Evolutionary conservation across 176 grass and related monocot species (phyloP).

Genomic region (Triticum turgidum): DNA sequence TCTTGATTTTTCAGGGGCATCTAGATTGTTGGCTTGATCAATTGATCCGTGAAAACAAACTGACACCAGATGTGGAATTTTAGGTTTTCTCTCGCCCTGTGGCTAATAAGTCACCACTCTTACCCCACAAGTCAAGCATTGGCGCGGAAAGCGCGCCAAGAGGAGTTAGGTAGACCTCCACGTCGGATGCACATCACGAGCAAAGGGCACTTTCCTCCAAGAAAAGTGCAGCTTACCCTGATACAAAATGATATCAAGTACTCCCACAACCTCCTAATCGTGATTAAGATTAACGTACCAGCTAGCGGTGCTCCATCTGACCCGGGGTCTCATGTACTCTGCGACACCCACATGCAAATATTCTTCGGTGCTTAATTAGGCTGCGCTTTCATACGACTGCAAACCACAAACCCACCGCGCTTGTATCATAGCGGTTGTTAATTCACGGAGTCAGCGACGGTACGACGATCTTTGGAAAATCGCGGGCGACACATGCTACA

Average conservation of each 20-base stretch:
- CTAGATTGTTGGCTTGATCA: too few species aligned
- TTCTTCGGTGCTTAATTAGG: slow-evolving; percentile 27
- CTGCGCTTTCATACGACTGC: too few species aligned
- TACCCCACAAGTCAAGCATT: neutral
- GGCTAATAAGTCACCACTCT: too few species aligned
- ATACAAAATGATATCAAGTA: neutral
- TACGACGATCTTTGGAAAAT: slow-evolving; percentile 29
- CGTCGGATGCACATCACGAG: neutral
- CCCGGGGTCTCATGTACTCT: slow-evolving; percentile 7
- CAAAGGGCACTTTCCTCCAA: neutral
- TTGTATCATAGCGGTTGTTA: slow-evolving; percentile 27
- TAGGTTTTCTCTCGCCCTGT: too few species aligned
- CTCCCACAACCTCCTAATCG: neutral
- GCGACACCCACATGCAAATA: slow-evolving; percentile 34
- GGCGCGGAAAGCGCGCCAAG: neutral
- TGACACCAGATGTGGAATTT: too few species aligned
- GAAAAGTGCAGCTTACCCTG: neutral
- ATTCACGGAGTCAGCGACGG: neutral
- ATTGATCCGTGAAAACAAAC: too few species aligned
- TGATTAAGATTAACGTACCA: neutral
- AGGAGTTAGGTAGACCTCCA: neutral
- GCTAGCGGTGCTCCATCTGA: neutral
- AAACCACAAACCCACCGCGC: neutral
- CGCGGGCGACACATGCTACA: slow-evolving; percentile 14
- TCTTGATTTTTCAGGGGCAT: too few species aligned